Evolutionary conservation across 306 rosid genomes (phyloP), one percentile per base, ranked within the genome.

Genomic region (Aeschynomene evenia): DNA sequence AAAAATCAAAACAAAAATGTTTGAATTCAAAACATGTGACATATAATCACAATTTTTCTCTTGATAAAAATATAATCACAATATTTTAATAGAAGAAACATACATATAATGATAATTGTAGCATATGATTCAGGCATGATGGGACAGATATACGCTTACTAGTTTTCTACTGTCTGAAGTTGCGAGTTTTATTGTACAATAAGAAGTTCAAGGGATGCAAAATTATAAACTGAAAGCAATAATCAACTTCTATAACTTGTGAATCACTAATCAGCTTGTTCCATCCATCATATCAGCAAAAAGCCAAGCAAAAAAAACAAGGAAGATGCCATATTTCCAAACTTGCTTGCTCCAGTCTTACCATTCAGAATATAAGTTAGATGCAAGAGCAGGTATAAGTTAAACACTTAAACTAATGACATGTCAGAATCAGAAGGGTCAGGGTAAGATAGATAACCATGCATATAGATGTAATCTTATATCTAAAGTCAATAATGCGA

Each of bases 181-280:
- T 67, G 61, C 76, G 54, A 61, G 76, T 48, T 82, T 59, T 65
- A 79, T 36, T 43, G 68, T 45, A 33, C 78, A 77, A 56, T 66
- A 77, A 77, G 66, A 69, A 34, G 72, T 73, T 48, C 68, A 77
- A 63, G 52, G 60, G 50, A 58, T 50, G 64, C 72, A 70, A 70
- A 59, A 77, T 63, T 77, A 61, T 49, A 65, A 78, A 66, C 65
- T 65, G 72, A 42, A n/a, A 66, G 57, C 31, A 45, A 57, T 74
- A 74, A 78, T 57, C 72, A 64, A 63, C 78, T 74, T 82, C 64
- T 7, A 74, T 72, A 78, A 72, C 75, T 60, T 15, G 4, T 50
- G 49, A 49, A 55, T 40, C 54, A 66, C 71, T 59, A 58, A 66
- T 79, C 70, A 78, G 70, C 70, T 57, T 16, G 59, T 58, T 70